Evolutionary conservation across 2,329 filamentous ascomycete species (phyloP).

Genomic region (Alternaria triticina): DNA sequence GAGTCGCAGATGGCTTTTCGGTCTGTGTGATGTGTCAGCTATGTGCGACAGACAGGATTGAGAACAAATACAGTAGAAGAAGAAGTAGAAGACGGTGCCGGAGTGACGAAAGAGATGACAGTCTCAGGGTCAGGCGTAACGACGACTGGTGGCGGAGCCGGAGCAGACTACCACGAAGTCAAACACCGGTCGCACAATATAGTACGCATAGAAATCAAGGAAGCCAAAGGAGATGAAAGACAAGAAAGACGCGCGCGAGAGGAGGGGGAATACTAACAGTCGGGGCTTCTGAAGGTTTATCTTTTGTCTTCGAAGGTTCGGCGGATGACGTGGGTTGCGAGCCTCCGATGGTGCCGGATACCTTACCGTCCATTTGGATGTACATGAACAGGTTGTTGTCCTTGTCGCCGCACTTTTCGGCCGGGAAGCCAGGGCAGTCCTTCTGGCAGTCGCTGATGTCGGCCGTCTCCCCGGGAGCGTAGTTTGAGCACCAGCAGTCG

Average conservation of each 20-base stretch:
- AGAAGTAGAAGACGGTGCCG: constrained; percentile 19
- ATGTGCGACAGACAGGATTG: constrained; percentile 7
- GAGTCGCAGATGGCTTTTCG: constrained; percentile 21
- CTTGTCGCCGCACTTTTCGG: constrained; percentile 69
- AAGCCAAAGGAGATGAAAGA: constrained; percentile 3
- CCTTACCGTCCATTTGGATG: constrained; percentile 56
- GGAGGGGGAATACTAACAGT: constrained; percentile 42
- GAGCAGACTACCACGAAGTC: constrained; percentile 42
- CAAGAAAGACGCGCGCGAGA: constrained; percentile 14
- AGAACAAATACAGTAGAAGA: constrained; percentile 26
- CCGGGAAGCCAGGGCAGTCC: constrained; percentile 71
- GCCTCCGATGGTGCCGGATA: constrained; percentile 64
- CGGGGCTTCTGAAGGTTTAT: constrained; percentile 21
- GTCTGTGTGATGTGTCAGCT: constrained; percentile 19
- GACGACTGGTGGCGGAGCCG: constrained; percentile 39
- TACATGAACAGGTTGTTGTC: constrained; percentile 67
- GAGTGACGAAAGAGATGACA: constrained; percentile 35
- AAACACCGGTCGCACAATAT: constrained; percentile 29
- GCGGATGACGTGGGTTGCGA: constrained; percentile 34
- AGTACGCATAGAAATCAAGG: background rate
- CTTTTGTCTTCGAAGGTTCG: constrained; percentile 19
- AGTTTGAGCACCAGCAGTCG: constrained; percentile 78
- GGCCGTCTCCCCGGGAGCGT: constrained; percentile 60
- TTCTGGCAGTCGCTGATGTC: constrained; percentile 59
- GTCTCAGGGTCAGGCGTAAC: constrained; percentile 33